phyloP scores from a whole-genome alignment of 305 asterid species.

The Fraxinus sp. region DNA sequence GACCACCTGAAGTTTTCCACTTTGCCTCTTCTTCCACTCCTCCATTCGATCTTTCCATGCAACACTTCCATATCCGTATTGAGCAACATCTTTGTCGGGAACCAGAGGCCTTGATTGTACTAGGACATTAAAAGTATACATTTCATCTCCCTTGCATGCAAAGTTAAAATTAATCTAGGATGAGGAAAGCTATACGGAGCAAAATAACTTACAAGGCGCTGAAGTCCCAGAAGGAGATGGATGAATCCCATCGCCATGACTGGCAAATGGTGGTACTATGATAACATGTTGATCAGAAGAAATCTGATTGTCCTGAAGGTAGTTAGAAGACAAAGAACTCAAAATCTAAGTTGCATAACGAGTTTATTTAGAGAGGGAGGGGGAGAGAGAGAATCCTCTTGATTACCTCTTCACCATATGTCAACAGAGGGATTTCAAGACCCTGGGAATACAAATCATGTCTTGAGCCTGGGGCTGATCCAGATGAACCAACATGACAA shows the following conservation, averaged over 20 bases:
- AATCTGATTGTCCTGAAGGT: conserved; percentile 49
- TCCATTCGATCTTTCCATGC: conserved; percentile 93
- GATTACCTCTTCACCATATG: conserved; percentile 76
- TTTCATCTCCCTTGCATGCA: not conserved
- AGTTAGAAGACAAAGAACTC: conserved; percentile 13
- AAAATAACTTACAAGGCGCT: conserved; percentile 46
- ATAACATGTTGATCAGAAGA: conserved; percentile 58
- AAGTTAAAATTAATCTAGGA: not conserved
- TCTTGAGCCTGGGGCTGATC: not conserved
- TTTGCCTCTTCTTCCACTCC: conserved; percentile 77
- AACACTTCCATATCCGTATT: conserved; percentile 91
- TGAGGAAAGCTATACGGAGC: conserved; percentile 6
- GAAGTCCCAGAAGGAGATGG: conserved; percentile 41
- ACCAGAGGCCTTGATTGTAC: conserved; percentile 77
- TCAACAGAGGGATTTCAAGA: conserved; percentile 58
- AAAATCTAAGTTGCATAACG: not conserved
- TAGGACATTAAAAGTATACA: conserved; percentile 24
- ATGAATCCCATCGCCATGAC: conserved; percentile 39
- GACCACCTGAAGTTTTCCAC: conserved; percentile 59
- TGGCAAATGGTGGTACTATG: conserved; percentile 52
- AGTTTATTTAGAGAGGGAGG: not conserved
- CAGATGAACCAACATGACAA: conserved; percentile 41
- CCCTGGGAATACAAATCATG: conserved; percentile 24
- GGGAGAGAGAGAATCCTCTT: not conserved
- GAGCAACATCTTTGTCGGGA: conserved; percentile 69